Conservation (phyloP, 495 filamentous ascomycete genomes). For the Echria macrotheca region DNA sequence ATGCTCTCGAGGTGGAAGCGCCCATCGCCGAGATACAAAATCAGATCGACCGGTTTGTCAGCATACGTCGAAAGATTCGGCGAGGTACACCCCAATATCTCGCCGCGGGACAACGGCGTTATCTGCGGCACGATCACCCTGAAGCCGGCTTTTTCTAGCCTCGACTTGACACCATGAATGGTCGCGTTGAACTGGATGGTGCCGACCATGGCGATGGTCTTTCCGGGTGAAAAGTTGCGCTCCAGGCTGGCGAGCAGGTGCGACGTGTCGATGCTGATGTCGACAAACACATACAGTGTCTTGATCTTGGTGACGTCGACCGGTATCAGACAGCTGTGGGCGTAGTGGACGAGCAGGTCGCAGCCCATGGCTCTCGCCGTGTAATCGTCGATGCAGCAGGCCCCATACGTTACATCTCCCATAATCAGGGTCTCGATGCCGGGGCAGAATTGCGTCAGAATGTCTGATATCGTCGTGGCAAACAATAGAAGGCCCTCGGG, state of each 20-base stretch:
- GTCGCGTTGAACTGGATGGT: slow-evolving; percentile 99
- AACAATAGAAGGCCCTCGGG: slow-evolving; percentile 94
- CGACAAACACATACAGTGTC: slow-evolving; percentile 96
- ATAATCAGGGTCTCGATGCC: slow-evolving; percentile 91
- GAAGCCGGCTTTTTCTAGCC: slow-evolving; percentile 77
- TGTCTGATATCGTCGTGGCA: slow-evolving; percentile 96
- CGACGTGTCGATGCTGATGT: slow-evolving; percentile 86
- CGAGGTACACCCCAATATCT: slow-evolving; percentile 93
- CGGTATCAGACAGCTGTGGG: slow-evolving; percentile 92
- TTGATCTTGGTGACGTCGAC: slow-evolving; percentile 93
- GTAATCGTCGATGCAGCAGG: slow-evolving; percentile 98
- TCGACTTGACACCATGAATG: slow-evolving; percentile 71
- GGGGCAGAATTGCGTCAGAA: slow-evolving; percentile 88
- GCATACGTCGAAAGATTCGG: slow-evolving; percentile 56
- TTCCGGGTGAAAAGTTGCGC: slow-evolving; percentile 77
- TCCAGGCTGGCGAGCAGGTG: slow-evolving; percentile 85
- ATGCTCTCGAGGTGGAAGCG: slow-evolving; percentile 95
- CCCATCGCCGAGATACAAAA: slow-evolving; percentile 93
- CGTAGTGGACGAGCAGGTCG: slow-evolving; percentile 94
- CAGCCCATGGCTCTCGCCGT: slow-evolving; percentile 91
- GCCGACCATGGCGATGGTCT: slow-evolving; percentile 86
- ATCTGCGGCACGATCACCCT: slow-evolving; percentile 84
- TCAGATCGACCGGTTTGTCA: slow-evolving; percentile 57
- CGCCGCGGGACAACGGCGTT: slow-evolving; percentile 83
- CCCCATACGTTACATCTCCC: slow-evolving; percentile 98